Evolutionary conservation across 2,329 filamentous ascomycete species (phyloP).

Genomic region (Phoma sp.): DNA sequence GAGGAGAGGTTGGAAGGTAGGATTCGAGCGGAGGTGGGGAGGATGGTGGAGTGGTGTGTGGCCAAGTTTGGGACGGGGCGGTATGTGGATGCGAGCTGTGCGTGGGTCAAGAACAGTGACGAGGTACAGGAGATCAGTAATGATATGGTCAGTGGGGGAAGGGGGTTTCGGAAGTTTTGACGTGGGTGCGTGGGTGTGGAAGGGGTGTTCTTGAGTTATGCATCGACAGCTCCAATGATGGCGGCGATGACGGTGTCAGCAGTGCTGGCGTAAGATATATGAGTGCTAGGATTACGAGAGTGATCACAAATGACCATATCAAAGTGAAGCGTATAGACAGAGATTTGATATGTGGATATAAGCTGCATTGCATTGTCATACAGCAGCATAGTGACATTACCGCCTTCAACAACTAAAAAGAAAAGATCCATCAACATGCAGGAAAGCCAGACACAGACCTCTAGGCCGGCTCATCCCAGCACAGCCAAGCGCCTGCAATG

Average conservation of each 20-base stretch:
- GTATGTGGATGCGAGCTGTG: conserved; percentile 54
- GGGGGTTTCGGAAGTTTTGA: conserved; percentile 57
- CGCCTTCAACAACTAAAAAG: conserved; percentile 32
- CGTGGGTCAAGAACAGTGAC: conserved; percentile 52
- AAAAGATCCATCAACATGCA: conserved; percentile 40
- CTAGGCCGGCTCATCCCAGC: conserved; percentile 29
- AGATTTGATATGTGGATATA: conserved; percentile 30
- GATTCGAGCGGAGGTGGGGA: conserved; percentile 50
- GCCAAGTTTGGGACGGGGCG: conserved; percentile 54
- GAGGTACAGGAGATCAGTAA: conserved; percentile 52
- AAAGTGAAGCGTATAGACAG: conserved; percentile 5
- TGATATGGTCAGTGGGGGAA: conserved; percentile 55
- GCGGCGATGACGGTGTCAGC: no score
- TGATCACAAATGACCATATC: not conserved
- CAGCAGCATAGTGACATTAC: conserved; percentile 43
- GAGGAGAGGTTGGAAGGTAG: conserved; percentile 39
- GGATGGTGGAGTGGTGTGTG: conserved; percentile 54
- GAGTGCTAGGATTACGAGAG: no score
- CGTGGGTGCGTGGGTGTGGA: conserved; percentile 18
- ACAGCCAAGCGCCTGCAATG: conserved; percentile 33
- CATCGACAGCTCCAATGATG: no score
- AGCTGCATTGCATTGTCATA: conserved; percentile 28
- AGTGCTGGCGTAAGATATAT: no score
- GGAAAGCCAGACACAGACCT: conserved; percentile 39
- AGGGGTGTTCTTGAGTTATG: no score